Evolutionary conservation across 352 stramenopile genomes (phyloP).

Genomic region (Pilasporangium apinafurcum): DNA sequence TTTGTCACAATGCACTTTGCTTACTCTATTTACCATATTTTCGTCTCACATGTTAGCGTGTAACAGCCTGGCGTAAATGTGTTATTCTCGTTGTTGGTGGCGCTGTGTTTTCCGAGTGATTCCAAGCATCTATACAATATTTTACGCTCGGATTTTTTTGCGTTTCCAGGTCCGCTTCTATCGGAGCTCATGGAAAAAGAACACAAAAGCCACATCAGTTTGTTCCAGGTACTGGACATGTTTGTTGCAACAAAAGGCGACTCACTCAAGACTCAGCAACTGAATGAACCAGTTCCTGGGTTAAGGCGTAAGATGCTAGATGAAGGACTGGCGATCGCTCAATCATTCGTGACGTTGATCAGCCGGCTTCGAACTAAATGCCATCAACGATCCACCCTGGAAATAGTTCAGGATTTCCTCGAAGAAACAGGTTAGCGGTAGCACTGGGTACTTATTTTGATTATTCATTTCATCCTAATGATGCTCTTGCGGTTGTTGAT

Average conservation of each 20-base stretch:
- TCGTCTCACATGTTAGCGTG: background rate
- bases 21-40: background rate
- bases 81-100: conserved; percentile 62
- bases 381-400: conserved; percentile 38
- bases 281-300: too few relatives aligned
- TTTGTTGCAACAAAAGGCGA: conserved; percentile 34
- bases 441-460: too few relatives aligned
- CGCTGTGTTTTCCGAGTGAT: conserved; percentile 57
- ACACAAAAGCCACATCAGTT: conserved; percentile 29
- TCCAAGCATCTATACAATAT: conserved; percentile 76
- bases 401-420: conserved; percentile 61
- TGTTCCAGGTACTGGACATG: conserved; percentile 42
- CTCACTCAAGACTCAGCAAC: conserved; percentile 6
- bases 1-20: conserved; percentile 1
- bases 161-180: conserved; percentile 44
- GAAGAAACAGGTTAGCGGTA: conserved; percentile 35
- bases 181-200: conserved; percentile 66
- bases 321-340: conserved; percentile 16
- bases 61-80: conserved; percentile 52
- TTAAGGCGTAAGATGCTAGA: too few relatives aligned
- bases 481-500: background rate
- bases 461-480: background rate
- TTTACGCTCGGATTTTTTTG: conserved; percentile 54
- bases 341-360: conserved; percentile 33
- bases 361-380: conserved; percentile 34